Percentiles rank a stretch among this genome's conserved stretches.
Evolutionary conservation across 208 protist species (phyloP).

Genomic region (Hexamita inflata): DNA sequence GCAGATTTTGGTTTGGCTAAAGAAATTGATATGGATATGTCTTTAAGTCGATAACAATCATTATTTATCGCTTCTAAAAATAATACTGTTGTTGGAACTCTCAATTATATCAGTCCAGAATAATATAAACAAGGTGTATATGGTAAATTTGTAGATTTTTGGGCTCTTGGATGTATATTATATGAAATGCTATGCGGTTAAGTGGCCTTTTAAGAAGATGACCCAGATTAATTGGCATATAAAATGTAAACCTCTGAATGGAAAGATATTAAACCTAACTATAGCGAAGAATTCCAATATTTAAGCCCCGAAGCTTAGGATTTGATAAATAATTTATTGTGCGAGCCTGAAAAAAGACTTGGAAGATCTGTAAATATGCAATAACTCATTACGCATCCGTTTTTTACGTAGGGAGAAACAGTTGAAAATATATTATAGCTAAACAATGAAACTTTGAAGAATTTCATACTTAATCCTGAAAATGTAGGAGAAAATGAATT

Average conservation of each 20-base stretch:
- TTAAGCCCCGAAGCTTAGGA: background rate
- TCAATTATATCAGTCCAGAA: background rate
- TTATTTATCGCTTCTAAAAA: no score
- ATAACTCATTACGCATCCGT: background rate
- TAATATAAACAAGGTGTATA: background rate
- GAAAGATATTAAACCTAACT: background rate
- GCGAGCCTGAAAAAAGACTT: background rate
- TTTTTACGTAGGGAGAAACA: background rate
- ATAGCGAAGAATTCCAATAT: no score
- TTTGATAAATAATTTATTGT: background rate
- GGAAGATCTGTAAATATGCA: background rate
- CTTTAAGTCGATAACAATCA: no score
- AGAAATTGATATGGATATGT: background rate
- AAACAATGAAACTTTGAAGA: background rate
- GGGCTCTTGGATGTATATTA: constrained; percentile 28
- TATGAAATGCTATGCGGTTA: background rate
- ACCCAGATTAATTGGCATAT: background rate
- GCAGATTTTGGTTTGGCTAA: background rate
- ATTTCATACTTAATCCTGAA: background rate
- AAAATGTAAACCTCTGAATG: background rate
- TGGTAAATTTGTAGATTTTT: constrained; percentile 26
- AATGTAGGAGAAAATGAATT: background rate
- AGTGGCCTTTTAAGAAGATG: background rate
- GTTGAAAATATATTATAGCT: background rate
- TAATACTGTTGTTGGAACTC: background rate